Conservation (phyloP, 1,139 yeast species). For the Diutina rugosa region DNA sequence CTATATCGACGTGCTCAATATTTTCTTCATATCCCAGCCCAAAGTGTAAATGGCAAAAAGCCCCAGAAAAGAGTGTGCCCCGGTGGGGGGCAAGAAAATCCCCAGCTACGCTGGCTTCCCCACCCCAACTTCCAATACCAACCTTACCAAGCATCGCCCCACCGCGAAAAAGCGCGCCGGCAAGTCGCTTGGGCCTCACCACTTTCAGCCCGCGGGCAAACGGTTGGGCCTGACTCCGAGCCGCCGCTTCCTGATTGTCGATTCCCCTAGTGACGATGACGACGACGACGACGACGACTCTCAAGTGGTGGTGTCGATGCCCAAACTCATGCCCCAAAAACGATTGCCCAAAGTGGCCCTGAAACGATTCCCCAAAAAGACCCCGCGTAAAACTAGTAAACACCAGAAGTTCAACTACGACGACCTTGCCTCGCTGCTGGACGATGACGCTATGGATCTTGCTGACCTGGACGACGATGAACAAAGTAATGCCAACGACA, state of each 20-base stretch:
- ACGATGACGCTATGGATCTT: conserved; percentile 4
- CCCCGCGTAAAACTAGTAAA: conserved; percentile 13
- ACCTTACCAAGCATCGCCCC: background rate
- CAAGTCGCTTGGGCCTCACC: background rate
- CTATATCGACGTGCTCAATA: conserved; percentile 1
- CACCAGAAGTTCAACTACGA: background rate
- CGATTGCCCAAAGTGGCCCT: background rate
- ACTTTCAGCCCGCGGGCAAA: conserved; percentile 1
- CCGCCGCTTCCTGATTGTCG: background rate
- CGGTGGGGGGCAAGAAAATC: background rate
- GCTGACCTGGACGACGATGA: conserved; percentile 9
- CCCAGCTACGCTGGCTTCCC: background rate
- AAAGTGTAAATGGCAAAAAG: conserved; percentile 2
- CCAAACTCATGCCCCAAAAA: background rate
- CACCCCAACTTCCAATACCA: background rate
- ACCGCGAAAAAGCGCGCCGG: background rate
- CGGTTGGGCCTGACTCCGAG: background rate
- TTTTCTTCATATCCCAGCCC: background rate
- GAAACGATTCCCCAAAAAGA: conserved; percentile 15
- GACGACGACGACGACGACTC: background rate
- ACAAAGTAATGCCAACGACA: conserved; percentile 3
- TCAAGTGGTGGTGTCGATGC: background rate
- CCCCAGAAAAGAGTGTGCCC: conserved; percentile 2
- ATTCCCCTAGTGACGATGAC: background rate
- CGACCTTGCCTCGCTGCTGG: conserved; percentile 1